These are phyloP conservation scores for Arthrobotrys entomopaga DNA, from an alignment of 2,329 filamentous ascomycete species.

Conservation along the genomic window DNA sequence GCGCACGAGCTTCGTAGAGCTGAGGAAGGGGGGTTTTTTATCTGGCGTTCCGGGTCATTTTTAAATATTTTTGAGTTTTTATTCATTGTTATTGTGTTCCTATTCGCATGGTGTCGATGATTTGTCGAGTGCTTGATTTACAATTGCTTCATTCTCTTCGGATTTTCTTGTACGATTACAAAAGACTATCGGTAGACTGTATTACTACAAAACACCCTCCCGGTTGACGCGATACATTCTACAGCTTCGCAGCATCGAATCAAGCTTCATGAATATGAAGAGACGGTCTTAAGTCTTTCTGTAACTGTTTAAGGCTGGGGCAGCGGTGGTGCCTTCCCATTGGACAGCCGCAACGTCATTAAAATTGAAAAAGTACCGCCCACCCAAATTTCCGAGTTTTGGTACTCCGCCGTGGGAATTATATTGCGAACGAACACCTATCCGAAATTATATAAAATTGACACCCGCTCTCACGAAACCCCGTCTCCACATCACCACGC, in stretches of 20 bases:
- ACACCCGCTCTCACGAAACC: too few species aligned
- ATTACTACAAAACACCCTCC: conserved; percentile 30
- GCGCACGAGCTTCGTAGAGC: conserved; percentile 21
- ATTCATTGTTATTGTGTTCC: conserved; percentile 1
- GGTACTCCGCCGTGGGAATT: too few species aligned
- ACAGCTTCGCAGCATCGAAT: too few species aligned
- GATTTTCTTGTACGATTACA: conserved; percentile 49
- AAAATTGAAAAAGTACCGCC: conserved; percentile 22
- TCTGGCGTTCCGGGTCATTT: conserved; percentile 43
- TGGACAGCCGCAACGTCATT: conserved; percentile 32
- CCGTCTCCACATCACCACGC: not conserved
- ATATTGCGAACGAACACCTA: too few species aligned
- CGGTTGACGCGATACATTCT: not conserved
- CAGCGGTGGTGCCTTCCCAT: not conserved
- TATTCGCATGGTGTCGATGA: conserved; percentile 6
- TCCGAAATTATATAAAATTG: too few species aligned
- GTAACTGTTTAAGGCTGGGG: not conserved
- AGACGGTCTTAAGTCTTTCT: too few species aligned
- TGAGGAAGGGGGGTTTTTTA: conserved; percentile 32
- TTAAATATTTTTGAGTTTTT: conserved; percentile 3
- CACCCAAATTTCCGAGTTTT: too few species aligned
- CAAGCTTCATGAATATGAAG: too few species aligned
- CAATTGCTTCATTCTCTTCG: conserved; percentile 14
- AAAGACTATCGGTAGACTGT: conserved; percentile 41
- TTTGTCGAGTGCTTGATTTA: not conserved